A percentile compares a stretch with the other conserved stretches of the same genome.
Evolutionary conservation across 306 rosid species (phyloP).

Genomic region (Gastrolobium bilobum): DNA sequence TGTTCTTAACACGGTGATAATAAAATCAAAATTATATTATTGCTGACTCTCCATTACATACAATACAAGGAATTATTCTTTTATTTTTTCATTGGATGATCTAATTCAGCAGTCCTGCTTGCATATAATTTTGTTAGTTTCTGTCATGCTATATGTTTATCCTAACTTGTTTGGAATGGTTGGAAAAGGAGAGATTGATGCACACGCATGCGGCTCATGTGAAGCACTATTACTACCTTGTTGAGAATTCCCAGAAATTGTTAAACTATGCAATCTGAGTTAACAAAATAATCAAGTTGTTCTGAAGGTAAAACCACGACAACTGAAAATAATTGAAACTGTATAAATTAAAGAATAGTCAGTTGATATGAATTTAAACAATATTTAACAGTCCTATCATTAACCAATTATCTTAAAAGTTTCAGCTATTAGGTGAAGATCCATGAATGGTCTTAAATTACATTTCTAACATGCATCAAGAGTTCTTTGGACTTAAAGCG

Average conservation of each 20-base stretch:
- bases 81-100: slow-evolving; percentile 6
- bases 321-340: slow-evolving; percentile 4
- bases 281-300: no score
- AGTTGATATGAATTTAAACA: background rate
- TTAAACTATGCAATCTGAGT: background rate
- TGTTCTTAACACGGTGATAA: slow-evolving; percentile 39
- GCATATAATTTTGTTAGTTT: slow-evolving; percentile 14
- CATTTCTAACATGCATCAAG: no score
- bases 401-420: no score
- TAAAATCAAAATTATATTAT: slow-evolving; percentile 13
- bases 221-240: background rate
- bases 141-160: slow-evolving; percentile 15
- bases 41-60: slow-evolving; percentile 19
- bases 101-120: background rate
- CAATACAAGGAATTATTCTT: background rate
- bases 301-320: background rate
- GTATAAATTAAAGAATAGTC: background rate
- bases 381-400: background rate
- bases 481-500: no score
- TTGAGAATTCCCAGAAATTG: background rate
- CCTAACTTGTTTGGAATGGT: background rate
- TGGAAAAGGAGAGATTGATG: slow-evolving; percentile 2
- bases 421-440: no score
- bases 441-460: no score
- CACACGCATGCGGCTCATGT: background rate